These are phyloP conservation scores for Perkinsus olseni DNA, from an alignment of 169 alveolate species.

Conservation along the genomic window DNA sequence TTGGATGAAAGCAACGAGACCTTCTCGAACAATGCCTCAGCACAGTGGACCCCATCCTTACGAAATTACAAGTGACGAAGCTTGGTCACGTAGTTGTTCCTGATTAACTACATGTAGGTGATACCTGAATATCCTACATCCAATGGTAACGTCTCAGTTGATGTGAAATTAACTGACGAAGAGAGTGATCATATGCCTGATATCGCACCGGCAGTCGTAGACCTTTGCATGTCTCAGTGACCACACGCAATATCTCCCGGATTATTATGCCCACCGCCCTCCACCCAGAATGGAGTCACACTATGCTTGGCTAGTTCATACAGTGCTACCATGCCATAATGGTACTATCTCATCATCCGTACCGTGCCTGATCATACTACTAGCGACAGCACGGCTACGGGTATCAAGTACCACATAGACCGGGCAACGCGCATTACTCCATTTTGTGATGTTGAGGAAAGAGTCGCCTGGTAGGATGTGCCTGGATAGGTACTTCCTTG, in stretches of 20 bases:
- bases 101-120: too few relatives aligned
- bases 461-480: slow-evolving; percentile 78
- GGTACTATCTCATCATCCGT: slow-evolving; percentile 80
- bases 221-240: neutral
- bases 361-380: slow-evolving; percentile 54
- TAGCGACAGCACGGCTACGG: neutral
- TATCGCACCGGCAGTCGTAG: too few relatives aligned
- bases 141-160: too few relatives aligned
- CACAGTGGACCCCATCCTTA: too few relatives aligned
- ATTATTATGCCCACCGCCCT: slow-evolving; percentile 34
- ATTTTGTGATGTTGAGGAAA: slow-evolving; percentile 76
- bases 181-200: too few relatives aligned
- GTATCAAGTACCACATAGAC: neutral
- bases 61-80: too few relatives aligned
- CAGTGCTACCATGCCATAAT: slow-evolving; percentile 35
- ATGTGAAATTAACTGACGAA: too few relatives aligned
- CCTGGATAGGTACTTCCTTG: slow-evolving; percentile 50
- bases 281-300: slow-evolving; percentile 31
- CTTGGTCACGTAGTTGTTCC: too few relatives aligned
- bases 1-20: too few relatives aligned
- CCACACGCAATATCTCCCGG: slow-evolving; percentile 7
- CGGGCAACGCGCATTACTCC: slow-evolving; percentile 33
- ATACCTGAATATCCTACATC: too few relatives aligned
- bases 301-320: neutral
- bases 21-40: too few relatives aligned